These are phyloP conservation scores for Apiotrichum gamsii DNA, from an alignment of 1,284 basidiomycete genomes.

Conservation along the genomic window DNA sequence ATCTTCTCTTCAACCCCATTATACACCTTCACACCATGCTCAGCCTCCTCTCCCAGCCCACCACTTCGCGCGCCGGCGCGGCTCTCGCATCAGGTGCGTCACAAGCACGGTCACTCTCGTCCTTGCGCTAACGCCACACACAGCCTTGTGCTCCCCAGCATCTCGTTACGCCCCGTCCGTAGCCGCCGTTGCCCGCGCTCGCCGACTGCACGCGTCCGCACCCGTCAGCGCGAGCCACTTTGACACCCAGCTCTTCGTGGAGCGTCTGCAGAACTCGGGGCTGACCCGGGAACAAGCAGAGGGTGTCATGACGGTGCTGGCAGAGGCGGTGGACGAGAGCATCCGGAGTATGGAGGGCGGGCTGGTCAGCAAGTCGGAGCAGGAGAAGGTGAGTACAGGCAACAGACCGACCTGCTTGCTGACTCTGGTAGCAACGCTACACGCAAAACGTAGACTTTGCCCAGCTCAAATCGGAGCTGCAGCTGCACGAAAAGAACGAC, in stretches of 20 bases:
- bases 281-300: slow-evolving; percentile 82
- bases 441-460: slow-evolving; percentile 97
- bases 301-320: slow-evolving; percentile 89
- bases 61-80: slow-evolving; percentile 30
- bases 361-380: slow-evolving; percentile 87
- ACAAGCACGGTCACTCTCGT: not conserved
- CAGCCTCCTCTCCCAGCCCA: slow-evolving; percentile 30
- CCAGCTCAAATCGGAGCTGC: slow-evolving; percentile 90
- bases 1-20: too few relatives aligned
- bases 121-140: too few relatives aligned
- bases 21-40: slow-evolving; percentile 2
- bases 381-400: slow-evolving; percentile 64
- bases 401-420: not conserved
- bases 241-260: slow-evolving; percentile 89
- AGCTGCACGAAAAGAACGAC: slow-evolving; percentile 96
- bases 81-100: slow-evolving; percentile 26
- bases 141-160: too few relatives aligned
- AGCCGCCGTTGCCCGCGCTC: not conserved
- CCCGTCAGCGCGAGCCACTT: slow-evolving; percentile 55
- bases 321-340: slow-evolving; percentile 90
- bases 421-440: slow-evolving; percentile 65
- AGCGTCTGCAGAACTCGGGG: slow-evolving; percentile 78
- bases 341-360: slow-evolving; percentile 87
- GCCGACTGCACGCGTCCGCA: slow-evolving; percentile 13
- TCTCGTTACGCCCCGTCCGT: too few relatives aligned